These are phyloP conservation scores for Podosphaera xanthii DNA, from an alignment of 2,329 filamentous ascomycete species.

Conservation along the genomic window DNA sequence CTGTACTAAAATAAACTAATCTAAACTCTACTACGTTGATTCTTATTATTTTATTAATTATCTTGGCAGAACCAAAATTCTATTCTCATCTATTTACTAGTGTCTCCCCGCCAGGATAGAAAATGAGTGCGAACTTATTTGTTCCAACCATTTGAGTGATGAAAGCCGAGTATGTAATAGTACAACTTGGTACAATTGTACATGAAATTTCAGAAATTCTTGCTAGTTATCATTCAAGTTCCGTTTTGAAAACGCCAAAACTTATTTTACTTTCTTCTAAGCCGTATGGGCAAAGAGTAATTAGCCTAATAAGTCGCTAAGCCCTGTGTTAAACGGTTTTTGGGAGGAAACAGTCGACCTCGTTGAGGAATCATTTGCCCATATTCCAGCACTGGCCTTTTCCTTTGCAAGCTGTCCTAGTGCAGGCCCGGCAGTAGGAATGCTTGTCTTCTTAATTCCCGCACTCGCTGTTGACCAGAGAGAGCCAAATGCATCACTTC, in stretches of 20 bases:
- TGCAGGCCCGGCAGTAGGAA: slow-evolving; percentile 45
- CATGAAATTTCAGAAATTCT: too few relatives aligned
- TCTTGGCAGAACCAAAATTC: too few relatives aligned
- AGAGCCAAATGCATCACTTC: slow-evolving; percentile 72
- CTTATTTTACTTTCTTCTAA: background rate
- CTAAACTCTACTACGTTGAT: too few relatives aligned
- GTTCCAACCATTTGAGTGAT: too few relatives aligned
- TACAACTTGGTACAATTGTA: too few relatives aligned
- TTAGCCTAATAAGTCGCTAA: slow-evolving; percentile 24
- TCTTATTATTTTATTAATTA: too few relatives aligned
- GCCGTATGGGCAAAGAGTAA: background rate
- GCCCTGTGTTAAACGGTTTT: slow-evolving; percentile 16
- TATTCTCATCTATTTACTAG: too few relatives aligned
- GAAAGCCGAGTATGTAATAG: too few relatives aligned
- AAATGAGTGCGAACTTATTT: too few relatives aligned
- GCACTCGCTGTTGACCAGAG: slow-evolving; percentile 51
- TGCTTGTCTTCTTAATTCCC: slow-evolving; percentile 49
- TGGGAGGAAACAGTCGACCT: slow-evolving; percentile 8
- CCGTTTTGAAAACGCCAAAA: background rate
- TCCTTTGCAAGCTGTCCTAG: slow-evolving; percentile 94
- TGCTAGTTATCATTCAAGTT: background rate
- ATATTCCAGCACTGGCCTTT: slow-evolving; percentile 84
- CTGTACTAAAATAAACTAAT: too few relatives aligned
- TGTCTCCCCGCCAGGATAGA: too few relatives aligned
- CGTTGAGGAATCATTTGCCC: slow-evolving; percentile 44